Conservation (phyloP, 768 basidiomycete genomes). For the Tylopilus rubrobrunneus region DNA sequence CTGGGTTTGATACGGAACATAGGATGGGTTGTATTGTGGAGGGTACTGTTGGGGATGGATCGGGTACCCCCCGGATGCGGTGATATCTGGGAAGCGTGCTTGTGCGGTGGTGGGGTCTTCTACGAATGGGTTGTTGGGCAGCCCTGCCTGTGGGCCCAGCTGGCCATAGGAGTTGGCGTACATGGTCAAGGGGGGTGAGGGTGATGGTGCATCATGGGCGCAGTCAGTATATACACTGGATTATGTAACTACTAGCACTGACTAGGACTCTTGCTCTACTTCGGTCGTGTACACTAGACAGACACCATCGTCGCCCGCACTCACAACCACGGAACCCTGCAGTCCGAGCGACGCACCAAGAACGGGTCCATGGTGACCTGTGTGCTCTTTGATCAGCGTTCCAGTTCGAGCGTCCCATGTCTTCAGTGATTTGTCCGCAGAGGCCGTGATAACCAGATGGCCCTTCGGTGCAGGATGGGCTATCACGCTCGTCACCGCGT, state of each 20-base stretch:
- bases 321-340: slow-evolving; percentile 71
- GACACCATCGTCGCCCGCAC: slow-evolving; percentile 86
- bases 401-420: slow-evolving; percentile 96
- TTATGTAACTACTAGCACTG: slow-evolving; percentile 18
- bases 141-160: slow-evolving; percentile 14
- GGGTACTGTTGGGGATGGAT: slow-evolving; percentile 34
- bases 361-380: slow-evolving; percentile 76
- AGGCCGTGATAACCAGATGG: slow-evolving; percentile 79
- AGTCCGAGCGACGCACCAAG: slow-evolving; percentile 71
- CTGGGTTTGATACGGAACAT: slow-evolving; percentile 15
- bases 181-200: slow-evolving; percentile 22
- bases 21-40: slow-evolving; percentile 30
- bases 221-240: slow-evolving; percentile 5
- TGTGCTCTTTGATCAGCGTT: slow-evolving; percentile 69
- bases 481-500: slow-evolving; percentile 80
- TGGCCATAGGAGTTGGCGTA: slow-evolving; percentile 41
- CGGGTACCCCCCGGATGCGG: slow-evolving; percentile 24
- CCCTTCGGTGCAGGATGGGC: slow-evolving; percentile 70
- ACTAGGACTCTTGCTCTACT: slow-evolving; percentile 8
- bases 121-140: slow-evolving; percentile 69
- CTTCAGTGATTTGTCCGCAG: slow-evolving; percentile 79
- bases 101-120: slow-evolving; percentile 45
- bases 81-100: slow-evolving; percentile 64
- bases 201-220: neutral
- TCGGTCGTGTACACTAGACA: slow-evolving; percentile 81